Base-by-base conservation (phyloP, 192 early-diverging fungal genomes). In the Podila horticola region DNA sequence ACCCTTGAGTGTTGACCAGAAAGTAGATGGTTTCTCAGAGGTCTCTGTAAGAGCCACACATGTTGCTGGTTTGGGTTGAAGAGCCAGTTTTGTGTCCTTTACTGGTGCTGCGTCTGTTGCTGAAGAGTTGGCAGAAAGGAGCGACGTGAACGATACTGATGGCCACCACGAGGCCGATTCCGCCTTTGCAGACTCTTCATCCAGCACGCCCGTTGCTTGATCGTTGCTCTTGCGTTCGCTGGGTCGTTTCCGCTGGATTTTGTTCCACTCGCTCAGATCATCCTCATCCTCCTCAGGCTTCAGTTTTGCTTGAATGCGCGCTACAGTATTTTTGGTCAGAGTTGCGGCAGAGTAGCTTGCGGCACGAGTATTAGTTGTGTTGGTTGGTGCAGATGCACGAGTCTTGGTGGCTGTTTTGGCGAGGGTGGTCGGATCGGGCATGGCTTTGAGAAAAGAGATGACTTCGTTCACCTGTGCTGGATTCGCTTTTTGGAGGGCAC, bases 211-310 rank as follows among this genome's bases (percentile, higher is more conserved):
- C 36, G 77, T 81, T 4, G 58, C 0, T 31, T 81, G 77, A 26
- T 81, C 77, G 28, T 81, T 81, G 52, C 66, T 73, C 62, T 73
- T 81, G 12, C 57, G 71, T 34, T 63, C 71, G 58, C 70, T 72
- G 4, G 48, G n/a, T 33, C 64, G 29, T 24, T 49, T 64, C 38
- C 67, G 72, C 3, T 81, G 71, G 19, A 81, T 36, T 41, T 65
- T 73, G 11, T 81, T 66, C 77, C 77, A 81, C 20, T 81, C 77
- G 22, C 45, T 38, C 33, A 81, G 22, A 2, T 81, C 48, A 29
- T 70, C 48, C 8, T 60, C 62, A 6, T 63, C 67, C 6, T 67
- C 52, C 24, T 66, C 55, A 20, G 61, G 31, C 20, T 60, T 41
- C 24, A 67, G 67, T 13, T 65, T 71, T 41, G 58, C 5, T 29